phyloP scores from a whole-genome alignment of 2,329 filamentous ascomycete species.

The Penicillium sumatraense region DNA sequence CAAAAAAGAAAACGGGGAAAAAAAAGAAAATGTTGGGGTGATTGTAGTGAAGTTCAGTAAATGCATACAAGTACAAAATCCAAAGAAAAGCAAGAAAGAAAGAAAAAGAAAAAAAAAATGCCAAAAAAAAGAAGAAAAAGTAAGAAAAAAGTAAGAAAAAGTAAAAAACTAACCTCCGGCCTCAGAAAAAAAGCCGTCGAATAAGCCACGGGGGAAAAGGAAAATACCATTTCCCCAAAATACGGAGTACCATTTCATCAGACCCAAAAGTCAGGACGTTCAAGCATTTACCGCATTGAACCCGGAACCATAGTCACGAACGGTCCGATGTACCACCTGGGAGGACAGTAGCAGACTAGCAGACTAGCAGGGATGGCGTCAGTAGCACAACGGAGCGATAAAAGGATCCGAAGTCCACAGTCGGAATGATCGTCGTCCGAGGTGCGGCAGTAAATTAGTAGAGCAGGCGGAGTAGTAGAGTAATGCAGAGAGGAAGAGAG shows the following conservation, averaged over 20 bases:
- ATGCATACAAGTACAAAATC: too few species aligned
- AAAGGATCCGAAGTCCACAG: background rate
- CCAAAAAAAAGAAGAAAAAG: background rate
- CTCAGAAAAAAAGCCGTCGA: background rate
- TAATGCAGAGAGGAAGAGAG: background rate
- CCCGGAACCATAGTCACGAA: background rate
- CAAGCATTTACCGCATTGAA: conserved; percentile 12
- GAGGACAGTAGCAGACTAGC: too few species aligned
- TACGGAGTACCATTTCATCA: too few species aligned
- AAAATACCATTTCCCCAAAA: background rate
- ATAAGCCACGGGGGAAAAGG: background rate
- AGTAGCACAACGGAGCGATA: background rate
- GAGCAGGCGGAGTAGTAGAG: background rate
- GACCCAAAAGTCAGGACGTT: background rate
- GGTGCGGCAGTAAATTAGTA: background rate
- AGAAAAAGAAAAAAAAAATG: background rate
- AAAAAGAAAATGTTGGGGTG: background rate
- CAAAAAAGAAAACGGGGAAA: background rate
- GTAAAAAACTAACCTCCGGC: background rate
- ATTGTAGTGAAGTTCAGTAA: too few species aligned
- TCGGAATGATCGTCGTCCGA: conserved; percentile 17
- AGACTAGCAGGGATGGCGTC: conserved; percentile 1
- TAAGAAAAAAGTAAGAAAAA: conserved; percentile 7
- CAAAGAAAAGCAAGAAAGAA: background rate
- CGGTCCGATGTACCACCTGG: too few species aligned